Percentiles rank a stretch among this genome's conserved stretches.
phyloP scores from a whole-genome alignment of 1,284 basidiomycete genomes.

The Phylloporus gajari region DNA sequence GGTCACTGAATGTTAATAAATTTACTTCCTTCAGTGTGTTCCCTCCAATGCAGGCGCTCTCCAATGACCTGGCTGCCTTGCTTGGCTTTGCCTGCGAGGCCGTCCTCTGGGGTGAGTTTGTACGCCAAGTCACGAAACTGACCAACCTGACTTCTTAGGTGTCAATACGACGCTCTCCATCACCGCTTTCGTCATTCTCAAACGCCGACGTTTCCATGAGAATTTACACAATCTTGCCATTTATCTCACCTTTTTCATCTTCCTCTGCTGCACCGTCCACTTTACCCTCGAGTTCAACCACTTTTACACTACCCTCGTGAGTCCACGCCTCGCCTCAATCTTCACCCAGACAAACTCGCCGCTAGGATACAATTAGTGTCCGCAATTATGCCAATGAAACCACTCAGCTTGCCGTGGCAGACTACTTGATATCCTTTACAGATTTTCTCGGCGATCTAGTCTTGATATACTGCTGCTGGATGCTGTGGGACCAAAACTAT shows the following conservation, averaged over 20 bases:
- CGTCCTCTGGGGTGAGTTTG: constrained; percentile 41
- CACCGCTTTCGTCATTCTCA: constrained; percentile 38
- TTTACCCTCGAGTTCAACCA: constrained; percentile 53
- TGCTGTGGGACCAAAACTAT: constrained; percentile 47
- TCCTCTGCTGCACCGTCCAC: constrained; percentile 48
- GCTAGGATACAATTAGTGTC: constrained; percentile 35
- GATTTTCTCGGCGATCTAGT: constrained; percentile 51
- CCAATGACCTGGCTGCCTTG: constrained; percentile 43
- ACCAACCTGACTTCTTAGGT: constrained; percentile 22
- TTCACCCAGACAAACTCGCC: background rate
- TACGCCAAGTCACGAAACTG: constrained; percentile 3
- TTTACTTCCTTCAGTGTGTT: no score
- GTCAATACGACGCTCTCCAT: constrained; percentile 39
- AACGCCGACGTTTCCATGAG: constrained; percentile 14
- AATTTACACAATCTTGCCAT: constrained; percentile 36
- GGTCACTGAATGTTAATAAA: no score
- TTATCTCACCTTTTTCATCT: constrained; percentile 42
- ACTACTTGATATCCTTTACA: constrained; percentile 48
- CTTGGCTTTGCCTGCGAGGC: constrained; percentile 49
- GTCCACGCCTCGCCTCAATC: constrained; percentile 7
- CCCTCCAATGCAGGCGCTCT: constrained; percentile 25
- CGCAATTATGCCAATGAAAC: constrained; percentile 45
- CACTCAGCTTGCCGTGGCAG: constrained; percentile 39
- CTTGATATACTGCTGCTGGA: constrained; percentile 54
- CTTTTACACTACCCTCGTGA: constrained; percentile 46